Evolutionary conservation across 768 basidiomycete species (phyloP).

Genomic region (Leucocoprinus birnbaumii): DNA sequence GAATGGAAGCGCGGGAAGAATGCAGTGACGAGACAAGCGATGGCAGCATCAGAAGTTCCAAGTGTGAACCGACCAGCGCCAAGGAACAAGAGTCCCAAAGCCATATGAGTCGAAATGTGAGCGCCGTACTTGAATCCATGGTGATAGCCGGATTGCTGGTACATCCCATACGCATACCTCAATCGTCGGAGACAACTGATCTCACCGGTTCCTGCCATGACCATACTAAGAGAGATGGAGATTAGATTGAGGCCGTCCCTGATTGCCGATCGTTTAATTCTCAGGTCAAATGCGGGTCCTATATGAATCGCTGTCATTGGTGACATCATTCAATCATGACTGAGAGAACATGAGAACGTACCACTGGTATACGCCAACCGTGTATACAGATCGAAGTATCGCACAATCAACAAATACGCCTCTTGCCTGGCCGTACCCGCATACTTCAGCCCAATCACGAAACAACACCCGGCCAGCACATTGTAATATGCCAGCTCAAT

Average conservation of each 20-base stretch:
- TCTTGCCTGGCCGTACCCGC: constrained; percentile 92
- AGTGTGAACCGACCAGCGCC: constrained; percentile 91
- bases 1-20: constrained; percentile 91
- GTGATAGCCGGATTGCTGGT: constrained; percentile 57
- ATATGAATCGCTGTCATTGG: background rate
- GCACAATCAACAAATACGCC: constrained; percentile 80
- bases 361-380: constrained; percentile 66
- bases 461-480: constrained; percentile 88
- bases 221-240: constrained; percentile 82
- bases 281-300: constrained; percentile 83
- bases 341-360: constrained; percentile 31
- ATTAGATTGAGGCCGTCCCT: constrained; percentile 88
- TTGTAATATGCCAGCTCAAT: constrained; percentile 90
- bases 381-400: constrained; percentile 79
- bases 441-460: constrained; percentile 88
- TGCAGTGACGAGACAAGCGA: constrained; percentile 84
- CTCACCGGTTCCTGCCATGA: constrained; percentile 98
- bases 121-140: constrained; percentile 80
- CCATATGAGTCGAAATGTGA: constrained; percentile 87
- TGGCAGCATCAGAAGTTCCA: constrained; percentile 88
- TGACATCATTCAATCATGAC: background rate
- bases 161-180: constrained; percentile 87
- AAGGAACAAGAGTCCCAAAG: constrained; percentile 88
- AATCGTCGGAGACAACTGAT: constrained; percentile 84
- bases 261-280: constrained; percentile 83